Percentiles rank a stretch among this genome's conserved stretches.
These are phyloP conservation scores for Fusarium oligoseptatum DNA, from an alignment of 2,329 filamentous ascomycete species.

Conservation along the genomic window DNA sequence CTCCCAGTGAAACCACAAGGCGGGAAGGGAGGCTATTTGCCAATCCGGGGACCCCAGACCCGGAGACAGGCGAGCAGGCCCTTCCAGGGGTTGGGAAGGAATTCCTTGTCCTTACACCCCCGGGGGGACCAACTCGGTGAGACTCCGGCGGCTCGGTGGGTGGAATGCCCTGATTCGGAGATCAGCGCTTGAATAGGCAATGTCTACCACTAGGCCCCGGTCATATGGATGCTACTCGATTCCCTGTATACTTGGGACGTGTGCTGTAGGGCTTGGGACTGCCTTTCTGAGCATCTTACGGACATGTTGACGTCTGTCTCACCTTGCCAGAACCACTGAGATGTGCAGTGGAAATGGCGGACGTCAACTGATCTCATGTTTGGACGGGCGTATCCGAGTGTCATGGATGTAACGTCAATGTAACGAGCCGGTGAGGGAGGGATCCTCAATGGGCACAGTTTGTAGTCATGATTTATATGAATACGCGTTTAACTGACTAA, in stretches of 20 bases:
- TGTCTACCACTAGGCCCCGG: neutral
- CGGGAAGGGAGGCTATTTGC: constrained; percentile 13
- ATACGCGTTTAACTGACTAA: neutral
- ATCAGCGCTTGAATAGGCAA: constrained; percentile 24
- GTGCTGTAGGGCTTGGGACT: neutral
- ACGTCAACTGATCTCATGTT: neutral
- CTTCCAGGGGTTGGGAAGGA: neutral
- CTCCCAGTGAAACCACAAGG: neutral
- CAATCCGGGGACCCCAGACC: constrained; percentile 45
- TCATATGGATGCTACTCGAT: constrained; percentile 10
- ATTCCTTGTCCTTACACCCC: neutral
- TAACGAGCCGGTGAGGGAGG: neutral
- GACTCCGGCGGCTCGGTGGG: constrained; percentile 28
- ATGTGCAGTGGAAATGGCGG: neutral
- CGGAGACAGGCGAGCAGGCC: neutral
- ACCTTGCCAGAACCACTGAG: neutral
- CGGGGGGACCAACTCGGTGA: constrained; percentile 7
- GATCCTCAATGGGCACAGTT: neutral
- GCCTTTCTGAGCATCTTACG: neutral
- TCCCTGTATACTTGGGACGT: neutral
- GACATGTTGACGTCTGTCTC: neutral
- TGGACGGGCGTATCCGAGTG: neutral
- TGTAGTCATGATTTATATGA: neutral
- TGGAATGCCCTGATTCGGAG: constrained; percentile 19
- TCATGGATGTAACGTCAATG: constrained; percentile 6